phyloP scores from a whole-genome alignment of 2,329 filamentous ascomycete genomes.

The Diaporthe nobilis region DNA sequence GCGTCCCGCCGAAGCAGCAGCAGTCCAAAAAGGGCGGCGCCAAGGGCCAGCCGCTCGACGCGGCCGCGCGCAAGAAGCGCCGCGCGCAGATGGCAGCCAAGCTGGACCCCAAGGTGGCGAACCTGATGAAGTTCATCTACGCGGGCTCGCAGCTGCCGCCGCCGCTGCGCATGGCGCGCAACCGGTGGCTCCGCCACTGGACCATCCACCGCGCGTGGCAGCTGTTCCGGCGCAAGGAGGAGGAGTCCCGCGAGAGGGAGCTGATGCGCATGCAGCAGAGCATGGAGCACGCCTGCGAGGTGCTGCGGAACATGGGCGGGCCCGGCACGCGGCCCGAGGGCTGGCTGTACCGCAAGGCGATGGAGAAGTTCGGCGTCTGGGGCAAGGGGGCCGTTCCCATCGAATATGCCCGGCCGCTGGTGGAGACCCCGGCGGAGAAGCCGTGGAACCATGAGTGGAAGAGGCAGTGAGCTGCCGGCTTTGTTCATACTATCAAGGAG shows the following conservation, averaged over 20 bases:
- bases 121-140: slow-evolving; percentile 51
- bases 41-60: slow-evolving; percentile 32
- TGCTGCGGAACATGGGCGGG: slow-evolving; percentile 74
- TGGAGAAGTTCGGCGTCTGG: slow-evolving; percentile 92
- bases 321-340: slow-evolving; percentile 73
- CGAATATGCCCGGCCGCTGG: slow-evolving; percentile 89
- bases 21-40: slow-evolving; percentile 61
- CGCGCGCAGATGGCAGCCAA: slow-evolving; percentile 35
- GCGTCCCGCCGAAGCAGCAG: slow-evolving; percentile 64
- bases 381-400: slow-evolving; percentile 82
- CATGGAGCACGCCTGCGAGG: slow-evolving; percentile 90
- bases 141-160: slow-evolving; percentile 57
- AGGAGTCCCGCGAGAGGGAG: slow-evolving; percentile 75
- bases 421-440: slow-evolving; percentile 81
- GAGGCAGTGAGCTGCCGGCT: slow-evolving; percentile 58
- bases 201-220: slow-evolving; percentile 98
- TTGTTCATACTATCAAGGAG: neutral
- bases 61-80: slow-evolving; percentile 41
- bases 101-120: slow-evolving; percentile 52
- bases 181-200: slow-evolving; percentile 93
- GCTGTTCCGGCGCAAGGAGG: slow-evolving; percentile 80
- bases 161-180: slow-evolving; percentile 90
- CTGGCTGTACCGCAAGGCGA: slow-evolving; percentile 86
- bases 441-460: slow-evolving; percentile 98
- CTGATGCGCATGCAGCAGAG: slow-evolving; percentile 84